A percentile compares a stretch with the other conserved stretches of the same genome.
Evolutionary conservation across 2,329 filamentous ascomycete species (phyloP).

Genomic region (Pseudonectria foliicola): DNA sequence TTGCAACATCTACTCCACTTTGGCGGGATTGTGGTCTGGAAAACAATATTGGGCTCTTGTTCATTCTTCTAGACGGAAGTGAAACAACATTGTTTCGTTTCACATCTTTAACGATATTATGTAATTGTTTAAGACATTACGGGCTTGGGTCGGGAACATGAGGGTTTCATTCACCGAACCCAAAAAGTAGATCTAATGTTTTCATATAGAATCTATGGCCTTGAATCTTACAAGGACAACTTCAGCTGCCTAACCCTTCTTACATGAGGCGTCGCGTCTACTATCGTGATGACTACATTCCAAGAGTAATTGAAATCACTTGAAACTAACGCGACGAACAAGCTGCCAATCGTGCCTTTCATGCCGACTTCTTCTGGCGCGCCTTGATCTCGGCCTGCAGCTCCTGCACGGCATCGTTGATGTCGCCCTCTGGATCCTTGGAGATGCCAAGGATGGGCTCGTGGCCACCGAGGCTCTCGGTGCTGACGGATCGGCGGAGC

Average conservation of each 20-base stretch:
- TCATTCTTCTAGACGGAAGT: too few species aligned
- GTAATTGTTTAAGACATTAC: conserved; percentile 11
- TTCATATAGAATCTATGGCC: conserved; percentile 9
- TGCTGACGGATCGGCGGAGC: conserved; percentile 44
- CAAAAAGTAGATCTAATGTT: conserved; percentile 17
- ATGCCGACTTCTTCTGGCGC: conserved; percentile 18
- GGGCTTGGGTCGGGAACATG: conserved; percentile 5
- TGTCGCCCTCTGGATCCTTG: conserved; percentile 65
- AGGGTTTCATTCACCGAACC: conserved; percentile 4
- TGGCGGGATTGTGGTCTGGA: too few species aligned
- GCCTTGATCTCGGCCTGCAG: conserved; percentile 65
- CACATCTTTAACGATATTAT: conserved; percentile 19
- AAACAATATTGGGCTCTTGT: too few species aligned
- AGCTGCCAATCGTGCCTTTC: too few species aligned
- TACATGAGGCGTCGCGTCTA: too few species aligned
- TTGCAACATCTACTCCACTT: too few species aligned
- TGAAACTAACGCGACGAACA: too few species aligned
- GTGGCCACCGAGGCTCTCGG: conserved; percentile 47
- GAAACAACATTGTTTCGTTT: conserved; percentile 5
- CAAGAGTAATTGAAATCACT: too few species aligned
- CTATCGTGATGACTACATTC: too few species aligned
- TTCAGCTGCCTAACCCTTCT: too few species aligned
- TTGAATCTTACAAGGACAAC: not conserved
- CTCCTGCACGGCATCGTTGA: conserved; percentile 72
- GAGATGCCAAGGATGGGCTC: conserved; percentile 71